Evolutionary conservation across 768 basidiomycete genomes (phyloP), one percentile per base, ranked within the genome.

Genomic region (Leucogyrophana mollusca): DNA sequence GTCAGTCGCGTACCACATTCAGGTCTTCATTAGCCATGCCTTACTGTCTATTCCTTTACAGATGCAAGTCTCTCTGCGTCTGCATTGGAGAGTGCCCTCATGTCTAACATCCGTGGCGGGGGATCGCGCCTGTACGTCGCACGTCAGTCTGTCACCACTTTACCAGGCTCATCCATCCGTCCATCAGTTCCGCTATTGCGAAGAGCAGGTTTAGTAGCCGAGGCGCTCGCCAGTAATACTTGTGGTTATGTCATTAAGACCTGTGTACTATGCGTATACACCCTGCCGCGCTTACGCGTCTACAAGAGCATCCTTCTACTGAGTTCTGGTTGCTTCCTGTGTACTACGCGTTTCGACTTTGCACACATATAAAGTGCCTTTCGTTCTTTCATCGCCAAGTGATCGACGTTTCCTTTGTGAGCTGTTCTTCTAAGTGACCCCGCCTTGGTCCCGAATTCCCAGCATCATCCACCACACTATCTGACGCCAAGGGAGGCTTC

Each of bases 31-130:
- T n/a, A n/a, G n/a, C n/a, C n/a, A n/a, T n/a, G 2, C 11, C 32
- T 18, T 34, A 11, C 46, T 16, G 43, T 27, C 33, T 40, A 40
- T 13, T 34, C 11, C 30, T 46, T 11, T 40, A 1, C 52, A 87
- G 87, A 89, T 54, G 77, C 80, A 9, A 88, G 87, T 60, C 62
- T 92, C 32, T 90, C 88, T 14, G 80, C 80, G 6, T 90, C 89
- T 33, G 89, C 84, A 4, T 60, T 93, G 50, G 89, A 90, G 59
- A 91, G 89, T 53, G 87, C 88, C 0, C 62, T 89, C 37, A 70
- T 85, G 66, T 91, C 88, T 3, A 89, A 90, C 60, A 80, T 84
- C 46, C 78, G 79, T 14, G 77, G 76, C 13, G 75, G 74, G 33
- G 77, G 82, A 3, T 89, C 89, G 9, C 78, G 81, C 47, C 60